A percentile compares a stretch with the other conserved stretches of the same genome.
Evolutionary conservation across 768 basidiomycete species (phyloP).

Genomic region (Lactarius hengduanensis): DNA sequence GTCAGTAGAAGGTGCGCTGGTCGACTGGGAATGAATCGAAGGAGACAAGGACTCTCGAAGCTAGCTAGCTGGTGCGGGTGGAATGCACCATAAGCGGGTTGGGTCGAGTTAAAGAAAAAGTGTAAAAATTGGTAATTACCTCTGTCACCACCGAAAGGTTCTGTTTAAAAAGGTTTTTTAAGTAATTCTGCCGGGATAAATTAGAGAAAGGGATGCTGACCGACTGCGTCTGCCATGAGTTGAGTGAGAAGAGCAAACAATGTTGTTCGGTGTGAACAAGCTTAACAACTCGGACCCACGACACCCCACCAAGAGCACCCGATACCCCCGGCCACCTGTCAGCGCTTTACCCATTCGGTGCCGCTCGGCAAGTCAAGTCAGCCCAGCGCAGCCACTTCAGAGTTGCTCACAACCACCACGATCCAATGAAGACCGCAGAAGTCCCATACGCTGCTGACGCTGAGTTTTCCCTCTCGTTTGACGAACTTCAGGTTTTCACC

Average conservation of each 20-base stretch:
- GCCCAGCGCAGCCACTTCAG: background rate
- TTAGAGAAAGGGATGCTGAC: slow-evolving; percentile 7
- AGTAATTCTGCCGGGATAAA: background rate
- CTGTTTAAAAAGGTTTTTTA: background rate
- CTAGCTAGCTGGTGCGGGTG: slow-evolving; percentile 32
- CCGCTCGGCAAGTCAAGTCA: background rate
- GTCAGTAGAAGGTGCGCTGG: slow-evolving; percentile 24
- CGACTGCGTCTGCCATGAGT: slow-evolving; percentile 22
- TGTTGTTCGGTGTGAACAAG: background rate
- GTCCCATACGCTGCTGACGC: slow-evolving; percentile 96
- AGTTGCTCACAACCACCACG: slow-evolving; percentile 4
- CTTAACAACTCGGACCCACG: slow-evolving; percentile 14
- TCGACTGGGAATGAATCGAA: slow-evolving; percentile 25
- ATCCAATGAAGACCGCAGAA: slow-evolving; percentile 61
- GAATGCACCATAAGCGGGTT: slow-evolving; percentile 32
- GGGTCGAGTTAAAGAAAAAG: slow-evolving; percentile 27
- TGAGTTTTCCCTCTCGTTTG: slow-evolving; percentile 80
- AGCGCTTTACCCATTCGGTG: background rate
- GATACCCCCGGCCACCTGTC: slow-evolving; percentile 11
- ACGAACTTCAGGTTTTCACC: slow-evolving; percentile 76
- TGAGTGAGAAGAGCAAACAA: background rate
- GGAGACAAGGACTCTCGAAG: slow-evolving; percentile 26
- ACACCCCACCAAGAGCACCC: background rate
- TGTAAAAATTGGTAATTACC: slow-evolving; percentile 23
- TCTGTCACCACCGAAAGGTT: slow-evolving; percentile 20